phyloP scores from a whole-genome alignment of 805 yeast species.

The Blastobotrys attinorum region DNA sequence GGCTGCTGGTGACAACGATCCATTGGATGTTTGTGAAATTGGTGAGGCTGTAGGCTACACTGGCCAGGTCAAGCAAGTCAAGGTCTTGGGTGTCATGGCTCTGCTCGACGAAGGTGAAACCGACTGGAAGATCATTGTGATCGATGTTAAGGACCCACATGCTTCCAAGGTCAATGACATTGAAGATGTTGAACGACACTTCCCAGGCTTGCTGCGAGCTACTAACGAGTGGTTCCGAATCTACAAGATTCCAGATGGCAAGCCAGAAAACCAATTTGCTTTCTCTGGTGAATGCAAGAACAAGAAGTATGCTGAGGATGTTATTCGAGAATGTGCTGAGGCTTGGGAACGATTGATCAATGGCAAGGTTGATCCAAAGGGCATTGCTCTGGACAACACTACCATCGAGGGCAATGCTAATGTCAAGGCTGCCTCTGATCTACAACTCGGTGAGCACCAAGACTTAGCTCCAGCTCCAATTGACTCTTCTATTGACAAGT shows the following conservation, averaged over 20 bases:
- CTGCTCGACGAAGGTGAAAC: conserved; percentile 95
- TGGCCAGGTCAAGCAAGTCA: conserved; percentile 82
- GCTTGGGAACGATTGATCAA: conserved; percentile 74
- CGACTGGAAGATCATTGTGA: conserved; percentile 93
- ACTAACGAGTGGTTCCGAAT: conserved; percentile 98
- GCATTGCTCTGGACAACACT: conserved; percentile 68
- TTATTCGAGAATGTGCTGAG: conserved; percentile 71
- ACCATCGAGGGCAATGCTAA: conserved; percentile 41
- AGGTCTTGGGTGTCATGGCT: conserved; percentile 92
- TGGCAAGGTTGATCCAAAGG: conserved; percentile 58
- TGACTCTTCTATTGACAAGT: conserved; percentile 93
- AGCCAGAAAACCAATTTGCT: conserved; percentile 95
- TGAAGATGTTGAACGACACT: conserved; percentile 80
- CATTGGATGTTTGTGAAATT: conserved; percentile 90
- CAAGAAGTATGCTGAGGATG: conserved; percentile 77
- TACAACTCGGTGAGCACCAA: conserved; percentile 60
- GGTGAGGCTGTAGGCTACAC: conserved; percentile 53
- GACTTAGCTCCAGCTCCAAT: conserved; percentile 83
- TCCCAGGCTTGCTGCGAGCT: conserved; percentile 89
- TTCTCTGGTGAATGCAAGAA: conserved; percentile 88
- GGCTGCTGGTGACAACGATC: conserved; percentile 87
- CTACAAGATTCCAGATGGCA: conserved; percentile 97
- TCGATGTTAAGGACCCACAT: conserved; percentile 81
- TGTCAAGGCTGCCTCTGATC: conserved; percentile 21
- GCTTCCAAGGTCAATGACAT: conserved; percentile 82